Percentiles rank a stretch among this genome's conserved stretches.
Evolutionary conservation across 139 green algal species (phyloP).

Genomic region (Nannochloris sp.): DNA sequence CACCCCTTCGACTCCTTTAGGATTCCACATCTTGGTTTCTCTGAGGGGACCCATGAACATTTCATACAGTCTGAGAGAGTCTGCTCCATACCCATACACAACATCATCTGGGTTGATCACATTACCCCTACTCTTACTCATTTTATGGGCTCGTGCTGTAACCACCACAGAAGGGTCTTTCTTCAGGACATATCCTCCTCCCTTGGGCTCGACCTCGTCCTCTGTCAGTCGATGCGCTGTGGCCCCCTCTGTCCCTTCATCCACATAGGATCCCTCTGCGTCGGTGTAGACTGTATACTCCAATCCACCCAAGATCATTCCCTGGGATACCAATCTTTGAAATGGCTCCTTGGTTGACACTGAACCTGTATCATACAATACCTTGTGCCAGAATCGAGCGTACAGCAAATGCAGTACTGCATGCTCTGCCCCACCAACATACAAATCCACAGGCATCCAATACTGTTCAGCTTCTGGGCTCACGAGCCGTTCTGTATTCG

Average conservation of each 20-base stretch:
- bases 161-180: slow-evolving; percentile 54
- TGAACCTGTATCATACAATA: slow-evolving; percentile 91
- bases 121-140: slow-evolving; percentile 95
- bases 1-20: slow-evolving; percentile 88
- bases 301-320: slow-evolving; percentile 97
- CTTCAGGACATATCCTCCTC: slow-evolving; percentile 53
- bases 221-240: background rate
- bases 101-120: slow-evolving; percentile 98
- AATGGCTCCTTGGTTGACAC: slow-evolving; percentile 93
- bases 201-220: slow-evolving; percentile 56
- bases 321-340: slow-evolving; percentile 83
- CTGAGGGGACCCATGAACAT: slow-evolving; percentile 99
- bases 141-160: slow-evolving; percentile 86
- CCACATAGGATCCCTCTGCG: background rate
- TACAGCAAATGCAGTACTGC: slow-evolving; percentile 98
- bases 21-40: slow-evolving; percentile 89
- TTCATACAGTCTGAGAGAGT: slow-evolving; percentile 96
- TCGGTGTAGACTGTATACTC: slow-evolving; percentile 65
- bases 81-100: slow-evolving; percentile 81
- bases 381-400: slow-evolving; percentile 97
- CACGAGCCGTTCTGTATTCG: slow-evolving; percentile 58
- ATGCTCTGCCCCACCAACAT: slow-evolving; percentile 98
- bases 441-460: slow-evolving; percentile 98
- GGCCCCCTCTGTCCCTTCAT: slow-evolving; percentile 18
- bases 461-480: slow-evolving; percentile 82